phyloP scores from a whole-genome alignment of 768 basidiomycete species.

The Termitomyces titanicus region DNA sequence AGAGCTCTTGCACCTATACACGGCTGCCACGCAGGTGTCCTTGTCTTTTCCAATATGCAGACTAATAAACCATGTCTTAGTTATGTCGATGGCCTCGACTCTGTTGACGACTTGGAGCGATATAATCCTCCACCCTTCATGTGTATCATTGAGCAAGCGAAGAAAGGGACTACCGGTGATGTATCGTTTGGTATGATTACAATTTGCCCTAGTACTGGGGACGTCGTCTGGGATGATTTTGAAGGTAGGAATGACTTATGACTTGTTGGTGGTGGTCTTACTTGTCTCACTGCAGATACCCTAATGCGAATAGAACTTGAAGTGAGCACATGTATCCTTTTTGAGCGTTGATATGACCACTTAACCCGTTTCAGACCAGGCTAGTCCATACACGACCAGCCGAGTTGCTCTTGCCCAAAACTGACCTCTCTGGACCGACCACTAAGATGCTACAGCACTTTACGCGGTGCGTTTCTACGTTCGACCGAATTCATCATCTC shows the following conservation, averaged over 20 bases:
- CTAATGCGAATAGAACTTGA: conserved; percentile 88
- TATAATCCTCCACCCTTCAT: conserved; percentile 62
- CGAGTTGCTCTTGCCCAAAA: conserved; percentile 68
- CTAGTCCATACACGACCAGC: conserved; percentile 81
- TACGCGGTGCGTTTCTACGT: conserved; percentile 43
- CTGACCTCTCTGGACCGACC: conserved; percentile 62
- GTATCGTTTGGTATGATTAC: conserved; percentile 69
- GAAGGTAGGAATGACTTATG: conserved; percentile 45
- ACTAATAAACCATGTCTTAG: conserved; percentile 32
- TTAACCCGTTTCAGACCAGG: conserved; percentile 55
- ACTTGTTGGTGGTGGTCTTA: neutral
- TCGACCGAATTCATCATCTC: neutral
- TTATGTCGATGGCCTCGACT: conserved; percentile 78
- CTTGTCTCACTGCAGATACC: conserved; percentile 47
- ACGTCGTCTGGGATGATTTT: conserved; percentile 92
- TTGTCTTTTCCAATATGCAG: neutral
- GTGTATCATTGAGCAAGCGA: conserved; percentile 66
- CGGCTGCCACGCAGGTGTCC: conserved; percentile 75
- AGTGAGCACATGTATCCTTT: conserved; percentile 35
- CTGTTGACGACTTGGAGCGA: conserved; percentile 57
- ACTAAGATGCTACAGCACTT: conserved; percentile 75
- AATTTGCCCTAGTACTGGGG: conserved; percentile 85
- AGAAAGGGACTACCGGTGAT: conserved; percentile 24
- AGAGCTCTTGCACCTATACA: conserved; percentile 75
- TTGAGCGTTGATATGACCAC: neutral